A percentile compares a stretch with the other conserved stretches of the same genome.
Conservation (phyloP, 2,329 filamentous ascomycete genomes). For the Fusarium palustre region DNA sequence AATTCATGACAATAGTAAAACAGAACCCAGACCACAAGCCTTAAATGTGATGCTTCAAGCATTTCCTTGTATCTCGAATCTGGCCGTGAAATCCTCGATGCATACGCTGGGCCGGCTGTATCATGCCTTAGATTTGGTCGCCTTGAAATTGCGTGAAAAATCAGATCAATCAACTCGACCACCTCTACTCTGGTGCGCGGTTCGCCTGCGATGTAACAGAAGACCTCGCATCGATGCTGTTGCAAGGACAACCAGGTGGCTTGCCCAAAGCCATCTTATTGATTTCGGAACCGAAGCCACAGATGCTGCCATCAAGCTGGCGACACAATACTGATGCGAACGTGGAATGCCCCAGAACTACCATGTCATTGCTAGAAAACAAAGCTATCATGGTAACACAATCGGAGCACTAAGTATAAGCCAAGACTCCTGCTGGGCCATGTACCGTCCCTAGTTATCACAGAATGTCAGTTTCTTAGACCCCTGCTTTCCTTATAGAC, state of each 20-base stretch:
- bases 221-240: slow-evolving; percentile 47
- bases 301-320: slow-evolving; percentile 1
- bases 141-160: neutral
- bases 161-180: slow-evolving; percentile 19
- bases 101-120: neutral
- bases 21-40: no score
- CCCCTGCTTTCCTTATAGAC: slow-evolving; percentile 34
- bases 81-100: slow-evolving; percentile 4
- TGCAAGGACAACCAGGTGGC: slow-evolving; percentile 28
- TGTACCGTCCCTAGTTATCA: slow-evolving; percentile 32
- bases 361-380: slow-evolving; percentile 58
- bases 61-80: slow-evolving; percentile 12
- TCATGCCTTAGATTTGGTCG: slow-evolving; percentile 6
- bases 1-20: neutral
- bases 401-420: slow-evolving; percentile 58
- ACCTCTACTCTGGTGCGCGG: slow-evolving; percentile 31
- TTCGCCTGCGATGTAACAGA: slow-evolving; percentile 43
- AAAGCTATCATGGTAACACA: slow-evolving; percentile 64
- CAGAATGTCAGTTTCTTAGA: slow-evolving; percentile 42
- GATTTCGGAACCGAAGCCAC: slow-evolving; percentile 7
- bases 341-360: slow-evolving; percentile 51
- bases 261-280: slow-evolving; percentile 8
- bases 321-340: slow-evolving; percentile 56
- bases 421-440: slow-evolving; percentile 19
- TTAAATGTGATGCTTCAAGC: neutral